Conservation (phyloP, 1,139 yeast species). For the Taphrina confusa region DNA sequence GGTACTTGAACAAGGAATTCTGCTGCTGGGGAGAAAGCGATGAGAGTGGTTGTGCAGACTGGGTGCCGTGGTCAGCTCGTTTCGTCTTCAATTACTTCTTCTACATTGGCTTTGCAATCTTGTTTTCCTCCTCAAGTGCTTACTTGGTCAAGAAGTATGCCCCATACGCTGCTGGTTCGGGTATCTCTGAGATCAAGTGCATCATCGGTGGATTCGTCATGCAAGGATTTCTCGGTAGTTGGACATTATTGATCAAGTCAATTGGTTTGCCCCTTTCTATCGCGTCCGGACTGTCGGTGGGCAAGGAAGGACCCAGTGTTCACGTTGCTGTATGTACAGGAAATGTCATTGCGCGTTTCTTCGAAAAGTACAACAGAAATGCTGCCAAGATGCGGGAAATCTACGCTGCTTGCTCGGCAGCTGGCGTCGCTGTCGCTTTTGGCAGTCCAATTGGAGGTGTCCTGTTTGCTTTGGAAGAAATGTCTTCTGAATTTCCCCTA, state of each 20-base stretch:
- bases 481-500: conserved; percentile 67
- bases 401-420: conserved; percentile 75
- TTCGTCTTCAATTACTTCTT: conserved; percentile 51
- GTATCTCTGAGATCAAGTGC: conserved; percentile 94
- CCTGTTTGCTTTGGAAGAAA: conserved; percentile 70
- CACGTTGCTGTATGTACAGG: conserved; percentile 86
- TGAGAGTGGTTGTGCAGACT: conserved; percentile 47
- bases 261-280: conserved; percentile 83
- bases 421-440: conserved; percentile 75
- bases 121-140: conserved; percentile 67
- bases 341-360: conserved; percentile 60
- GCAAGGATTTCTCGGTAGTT: conserved; percentile 72
- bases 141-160: conserved; percentile 68
- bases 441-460: conserved; percentile 77
- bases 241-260: conserved; percentile 73
- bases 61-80: conserved; percentile 34
- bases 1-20: conserved; percentile 70
- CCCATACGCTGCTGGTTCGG: conserved; percentile 95
- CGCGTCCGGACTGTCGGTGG: conserved; percentile 76
- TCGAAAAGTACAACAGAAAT: conserved; percentile 51
- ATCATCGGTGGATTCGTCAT: conserved; percentile 88
- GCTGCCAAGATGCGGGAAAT: conserved; percentile 55
- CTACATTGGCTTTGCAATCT: conserved; percentile 61
- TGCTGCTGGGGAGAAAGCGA: conserved; percentile 61
- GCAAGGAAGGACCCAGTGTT: conserved; percentile 84